Base-by-base conservation (phyloP, 2,329 filamentous ascomycete genomes). In the Didymella exigua region DNA sequence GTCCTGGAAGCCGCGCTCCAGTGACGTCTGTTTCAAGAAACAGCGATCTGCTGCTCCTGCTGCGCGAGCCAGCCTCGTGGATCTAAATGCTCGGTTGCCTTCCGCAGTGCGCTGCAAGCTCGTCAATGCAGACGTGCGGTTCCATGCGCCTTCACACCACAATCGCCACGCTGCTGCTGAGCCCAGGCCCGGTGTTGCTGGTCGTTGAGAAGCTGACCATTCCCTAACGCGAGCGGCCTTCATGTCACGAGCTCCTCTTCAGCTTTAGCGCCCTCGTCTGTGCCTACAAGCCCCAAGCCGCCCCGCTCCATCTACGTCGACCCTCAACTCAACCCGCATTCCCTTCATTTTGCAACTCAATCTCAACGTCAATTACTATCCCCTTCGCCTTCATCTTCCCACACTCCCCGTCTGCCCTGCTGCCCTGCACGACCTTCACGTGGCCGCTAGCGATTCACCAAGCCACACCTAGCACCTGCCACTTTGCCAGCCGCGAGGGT, bases 241-340 rank as follows among this genome's bases (percentile, higher is more conserved):
- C 57, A 60, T 54, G 57, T 60, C 53, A 60, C 58, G 58, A 60
- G 52, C 52, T 31, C 50, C 52, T 50, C 52, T 53, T 51, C 49
- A 52, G 48, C 54, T 53, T 56, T 56, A 52, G 48, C 54, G 54
- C 54, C 54, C 49, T 56, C 49, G 47, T 56, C 54, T 56, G 54
- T 48, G 54, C 54, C 54, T 56, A 56, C 54, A 56, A 56, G 54
- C 54, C 54, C 54, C 54, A 56, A 56, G 59, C 62, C 61, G 59
- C 61, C 61, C 62, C 62, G 62, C 63, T 59, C 62, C 62, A 61
- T 59, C 63, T 62, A 61, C 62, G 58, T 63, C 62, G 62, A 54
- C 46, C 50, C 37, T 54, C 56, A 58, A 58, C 46, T 58, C 46
- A 59, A 60, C 49, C 48, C 46, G 51, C 60, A 57, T 61, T 58